Evolutionary conservation across 257 asterid species (phyloP), one percentile per base, ranked within the genome.

Genomic region (Petunia axillaris): DNA sequence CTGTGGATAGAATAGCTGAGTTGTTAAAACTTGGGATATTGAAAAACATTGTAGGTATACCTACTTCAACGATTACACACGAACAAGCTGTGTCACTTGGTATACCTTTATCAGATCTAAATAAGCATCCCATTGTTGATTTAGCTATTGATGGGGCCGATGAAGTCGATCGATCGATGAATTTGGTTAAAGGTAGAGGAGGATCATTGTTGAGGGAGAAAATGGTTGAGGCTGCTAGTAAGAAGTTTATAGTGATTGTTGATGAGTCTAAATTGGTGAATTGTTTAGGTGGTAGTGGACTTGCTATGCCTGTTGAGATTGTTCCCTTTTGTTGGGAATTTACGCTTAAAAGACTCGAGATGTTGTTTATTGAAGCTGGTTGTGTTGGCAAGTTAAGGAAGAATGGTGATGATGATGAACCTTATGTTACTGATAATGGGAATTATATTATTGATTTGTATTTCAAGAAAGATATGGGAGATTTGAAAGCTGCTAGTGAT

Each of bases 251-350:
- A 1, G 90, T 87, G 1, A 87, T 87, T 43, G 87, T 85, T 40
- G 90, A 87, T 77, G 93, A 90, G 67, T 88, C 96, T 1, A 91
- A 91, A 50, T 25, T 88, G 85, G 96, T 91, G 81, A 75, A 85
- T 1, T 58, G 85, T 59, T 68, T 91, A 4, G 96, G 96, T 2
- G 96, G 96, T 0, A 90, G 94, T 39, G 85, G 89, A 8, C 81
- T 91, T 46, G 94, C 96, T 65, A 88, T 88, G 96, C 96, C 94
- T 0, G 96, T 91, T 41, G 94, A 91, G 84, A 90, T 91, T 40
- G 89, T 90, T 1, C 96, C 90, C 0, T 91, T 91, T 80, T 90
- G 96, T 78, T 90, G 91, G 91, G 87, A 81, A 75, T 89, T 88
- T 82, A 90, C 94, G 0, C 40, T 87, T 83, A 89, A 2, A 88